phyloP scores from a whole-genome alignment of 2,329 filamentous ascomycete genomes.

The Colletotrichum cordylinicola region DNA sequence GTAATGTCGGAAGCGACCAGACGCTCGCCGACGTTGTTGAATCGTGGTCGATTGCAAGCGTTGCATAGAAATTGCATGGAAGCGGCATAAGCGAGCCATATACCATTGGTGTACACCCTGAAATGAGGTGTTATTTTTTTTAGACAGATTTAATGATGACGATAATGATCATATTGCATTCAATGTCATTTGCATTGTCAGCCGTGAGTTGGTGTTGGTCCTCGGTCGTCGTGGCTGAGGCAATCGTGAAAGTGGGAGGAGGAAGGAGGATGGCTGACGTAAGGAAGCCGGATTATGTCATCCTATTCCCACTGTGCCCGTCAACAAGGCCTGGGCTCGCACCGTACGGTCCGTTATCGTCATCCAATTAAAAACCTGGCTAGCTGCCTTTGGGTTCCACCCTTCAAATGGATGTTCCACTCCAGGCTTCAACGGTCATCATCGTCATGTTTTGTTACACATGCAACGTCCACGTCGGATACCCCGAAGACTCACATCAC shows the following conservation, averaged over 20 bases:
- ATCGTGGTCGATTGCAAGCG: conserved; percentile 15
- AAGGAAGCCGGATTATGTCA: neutral
- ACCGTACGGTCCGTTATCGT: fast-evolving
- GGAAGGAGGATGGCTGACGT: neutral
- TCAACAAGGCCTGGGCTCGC: neutral
- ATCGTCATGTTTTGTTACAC: neutral
- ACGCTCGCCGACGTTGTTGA: conserved; percentile 51
- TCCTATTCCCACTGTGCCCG: fast-evolving
- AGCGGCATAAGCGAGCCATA: neutral
- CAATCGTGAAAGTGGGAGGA: neutral
- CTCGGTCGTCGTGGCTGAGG: neutral
- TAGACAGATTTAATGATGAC: neutral
- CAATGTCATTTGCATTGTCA: neutral
- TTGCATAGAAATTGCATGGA: neutral
- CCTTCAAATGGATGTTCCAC: neutral
- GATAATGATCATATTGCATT: neutral
- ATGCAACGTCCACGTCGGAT: neutral
- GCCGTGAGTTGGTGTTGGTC: neutral
- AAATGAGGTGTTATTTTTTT: neutral
- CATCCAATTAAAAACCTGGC: neutral
- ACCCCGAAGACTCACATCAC: neutral
- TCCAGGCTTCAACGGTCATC: neutral
- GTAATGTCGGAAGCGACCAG: conserved; percentile 58
- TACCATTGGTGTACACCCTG: neutral
- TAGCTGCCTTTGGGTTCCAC: fast-evolving